These are phyloP conservation scores for Fusarium praegraminearum DNA, from an alignment of 2,329 filamentous ascomycete species.

Conservation along the genomic window DNA sequence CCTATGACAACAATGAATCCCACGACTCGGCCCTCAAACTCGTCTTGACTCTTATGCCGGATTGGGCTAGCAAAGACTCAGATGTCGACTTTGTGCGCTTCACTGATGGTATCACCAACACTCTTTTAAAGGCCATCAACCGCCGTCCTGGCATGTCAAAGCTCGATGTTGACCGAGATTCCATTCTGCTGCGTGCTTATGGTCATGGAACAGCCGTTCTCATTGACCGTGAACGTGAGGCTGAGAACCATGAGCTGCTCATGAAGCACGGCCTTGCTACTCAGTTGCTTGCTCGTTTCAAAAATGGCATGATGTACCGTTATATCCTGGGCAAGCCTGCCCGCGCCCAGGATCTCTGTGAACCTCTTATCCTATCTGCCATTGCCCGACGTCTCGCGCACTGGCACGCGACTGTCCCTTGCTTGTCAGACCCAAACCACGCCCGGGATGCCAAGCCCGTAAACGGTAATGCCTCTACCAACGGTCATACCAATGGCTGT, in stretches of 20 bases:
- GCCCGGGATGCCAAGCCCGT: conserved; percentile 35
- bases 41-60: conserved; percentile 81
- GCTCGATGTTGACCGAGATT: conserved; percentile 81
- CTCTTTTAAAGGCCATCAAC: conserved; percentile 82
- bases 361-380: conserved; percentile 80
- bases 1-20: conserved; percentile 82
- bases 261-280: conserved; percentile 87
- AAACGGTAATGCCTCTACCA: conserved; percentile 53
- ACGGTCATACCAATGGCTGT: conserved; percentile 49
- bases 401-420: conserved; percentile 86
- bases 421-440: conserved; percentile 56
- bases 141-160: conserved; percentile 74
- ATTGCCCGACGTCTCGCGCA: conserved; percentile 87
- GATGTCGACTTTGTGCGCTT: conserved; percentile 89
- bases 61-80: conserved; percentile 81
- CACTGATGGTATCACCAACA: conserved; percentile 99
- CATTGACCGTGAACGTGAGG: conserved; percentile 92
- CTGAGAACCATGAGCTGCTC: conserved; percentile 84
- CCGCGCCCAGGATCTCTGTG: conserved; percentile 81
- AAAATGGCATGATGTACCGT: conserved; percentile 95
- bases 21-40: conserved; percentile 83
- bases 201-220: conserved; percentile 93
- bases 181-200: conserved; percentile 91
- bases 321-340: conserved; percentile 87
- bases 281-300: conserved; percentile 87